Conservation (phyloP, 345 rosid species). For the Eucalyptus curtisii region DNA sequence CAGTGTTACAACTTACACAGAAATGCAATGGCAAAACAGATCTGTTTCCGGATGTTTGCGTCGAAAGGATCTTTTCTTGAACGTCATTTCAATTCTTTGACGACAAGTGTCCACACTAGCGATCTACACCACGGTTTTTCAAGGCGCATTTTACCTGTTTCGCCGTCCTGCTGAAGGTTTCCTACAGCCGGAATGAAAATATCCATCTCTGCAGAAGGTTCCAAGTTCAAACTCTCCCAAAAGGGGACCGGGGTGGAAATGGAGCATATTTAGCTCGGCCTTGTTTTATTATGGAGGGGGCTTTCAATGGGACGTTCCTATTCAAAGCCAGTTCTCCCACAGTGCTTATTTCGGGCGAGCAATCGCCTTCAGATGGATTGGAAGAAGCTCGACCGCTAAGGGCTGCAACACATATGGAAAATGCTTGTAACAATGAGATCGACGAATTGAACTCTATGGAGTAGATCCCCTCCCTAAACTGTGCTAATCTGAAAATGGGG, state of each 20-base stretch:
- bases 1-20: background rate
- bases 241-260: slow-evolving; percentile 72
- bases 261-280: slow-evolving; percentile 39
- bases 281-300: background rate
- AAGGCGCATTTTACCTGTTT: background rate
- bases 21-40: background rate
- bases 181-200: background rate
- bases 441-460: slow-evolving; percentile 54
- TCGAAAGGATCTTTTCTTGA: background rate
- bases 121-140: background rate
- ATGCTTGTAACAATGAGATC: slow-evolving; percentile 54
- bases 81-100: background rate
- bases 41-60: background rate
- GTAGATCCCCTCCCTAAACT: slow-evolving; percentile 40
- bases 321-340: slow-evolving; percentile 1
- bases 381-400: slow-evolving; percentile 24
- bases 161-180: background rate
- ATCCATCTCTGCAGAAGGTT: background rate
- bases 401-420: slow-evolving; percentile 48
- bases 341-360: slow-evolving; percentile 3
- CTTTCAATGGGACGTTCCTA: background rate
- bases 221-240: slow-evolving; percentile 49
- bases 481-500: slow-evolving; percentile 45
- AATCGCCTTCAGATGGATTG: slow-evolving; percentile 3
- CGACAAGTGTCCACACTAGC: background rate